Base-by-base conservation (phyloP, 306 rosid genomes). In the Mucuna pruriens region DNA sequence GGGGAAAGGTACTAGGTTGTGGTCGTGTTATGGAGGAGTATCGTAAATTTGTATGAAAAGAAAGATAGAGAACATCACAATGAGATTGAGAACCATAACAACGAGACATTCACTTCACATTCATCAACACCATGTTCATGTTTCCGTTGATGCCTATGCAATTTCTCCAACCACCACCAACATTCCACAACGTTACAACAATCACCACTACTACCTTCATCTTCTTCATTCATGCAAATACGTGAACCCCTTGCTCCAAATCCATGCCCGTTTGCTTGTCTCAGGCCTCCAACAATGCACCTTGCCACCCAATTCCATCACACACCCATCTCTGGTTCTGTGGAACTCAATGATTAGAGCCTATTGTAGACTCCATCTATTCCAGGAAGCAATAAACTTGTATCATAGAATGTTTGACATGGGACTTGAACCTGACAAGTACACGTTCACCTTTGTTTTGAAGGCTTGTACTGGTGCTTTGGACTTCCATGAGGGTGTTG, bases 291-390 rank as follows among this genome's bases (percentile, higher is more conserved):
- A 72, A 33, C 78, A 85, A 34, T 63, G 70, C 70, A 63, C 45
- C 51, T 34, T 67, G 65, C 44, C 88, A 39, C 82, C 85, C 60
- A 44, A 70, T 79, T 89, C 76, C 64, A 29, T 76, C 16, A 63
- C 71, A 58, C 86, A 74, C 87, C 93, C 90, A 83, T 38, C 84
- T 83, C 80, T 86, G 54, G 22, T 71, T 80, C 55, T 89, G 57
- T 89, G 88, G 85, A 91, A 91, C 52, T 81, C 89, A 17, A 52
- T 89, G 72, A 89, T 91, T 40, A 88, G 92, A 86, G 92, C 90
- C 26, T 82, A 86, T 22, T 75, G 88, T 6, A 88, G 84, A 44
- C 72, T 76, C 52, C 80, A 82, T 1, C 22, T 79, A 2, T 83
- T 74, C 84, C 72, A 57, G 25, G 73, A 88, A 46, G 92, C 90